These are phyloP conservation scores for Pythium grandisporangium DNA, from an alignment of 352 stramenopile species.

Conservation along the genomic window DNA sequence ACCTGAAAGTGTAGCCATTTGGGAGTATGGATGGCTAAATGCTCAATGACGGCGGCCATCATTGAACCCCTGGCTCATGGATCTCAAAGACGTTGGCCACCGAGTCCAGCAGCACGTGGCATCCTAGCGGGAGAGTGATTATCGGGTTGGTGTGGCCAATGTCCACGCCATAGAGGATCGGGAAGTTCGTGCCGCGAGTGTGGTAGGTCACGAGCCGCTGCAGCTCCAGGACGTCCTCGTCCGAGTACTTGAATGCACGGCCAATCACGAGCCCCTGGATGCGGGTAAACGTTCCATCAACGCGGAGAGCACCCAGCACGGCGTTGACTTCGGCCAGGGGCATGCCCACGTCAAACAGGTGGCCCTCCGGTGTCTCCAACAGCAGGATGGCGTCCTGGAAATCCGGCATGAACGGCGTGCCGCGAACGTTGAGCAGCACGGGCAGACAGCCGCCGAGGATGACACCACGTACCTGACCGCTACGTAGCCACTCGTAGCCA, in stretches of 20 bases:
- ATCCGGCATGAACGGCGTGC: constrained; percentile 34
- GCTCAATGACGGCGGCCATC: neutral
- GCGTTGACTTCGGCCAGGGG: constrained; percentile 30
- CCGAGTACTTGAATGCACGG: constrained; percentile 31
- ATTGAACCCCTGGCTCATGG: constrained; percentile 16
- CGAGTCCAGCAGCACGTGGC: constrained; percentile 27
- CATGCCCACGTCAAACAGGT: constrained; percentile 43
- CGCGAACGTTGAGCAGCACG: constrained; percentile 41
- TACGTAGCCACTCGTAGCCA: constrained; percentile 32
- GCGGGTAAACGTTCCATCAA: constrained; percentile 35
- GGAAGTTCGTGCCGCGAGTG: constrained; percentile 31
- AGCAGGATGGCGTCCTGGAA: constrained; percentile 31
- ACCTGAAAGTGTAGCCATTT: neutral
- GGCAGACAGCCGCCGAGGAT: constrained; percentile 51
- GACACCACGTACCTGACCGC: constrained; percentile 14
- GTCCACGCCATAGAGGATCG: constrained; percentile 53
- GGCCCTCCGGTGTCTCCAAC: constrained; percentile 37
- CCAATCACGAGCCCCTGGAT: constrained; percentile 43
- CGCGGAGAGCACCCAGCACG: constrained; percentile 29
- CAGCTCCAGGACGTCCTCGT: constrained; percentile 27
- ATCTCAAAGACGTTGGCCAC: constrained; percentile 18
- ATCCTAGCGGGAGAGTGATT: constrained; percentile 38
- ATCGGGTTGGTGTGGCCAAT: constrained; percentile 50
- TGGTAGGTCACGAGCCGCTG: constrained; percentile 40
- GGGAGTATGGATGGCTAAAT: neutral